Evolutionary conservation across 805 yeast species (phyloP).

Genomic region (Phaffomyces thermotolerans): DNA sequence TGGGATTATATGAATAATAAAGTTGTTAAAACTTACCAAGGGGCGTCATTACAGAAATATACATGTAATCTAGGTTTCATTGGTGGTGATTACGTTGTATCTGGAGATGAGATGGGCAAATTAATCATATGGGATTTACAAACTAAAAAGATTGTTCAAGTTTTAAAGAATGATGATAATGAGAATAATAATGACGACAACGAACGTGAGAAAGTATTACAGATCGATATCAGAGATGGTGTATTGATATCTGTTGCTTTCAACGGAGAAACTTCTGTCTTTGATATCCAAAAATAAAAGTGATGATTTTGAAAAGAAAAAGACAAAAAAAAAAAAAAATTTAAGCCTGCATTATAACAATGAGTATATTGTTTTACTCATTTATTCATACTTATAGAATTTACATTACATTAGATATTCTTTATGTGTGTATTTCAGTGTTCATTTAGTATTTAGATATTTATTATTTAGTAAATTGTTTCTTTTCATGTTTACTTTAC

Average conservation of each 20-base stretch:
- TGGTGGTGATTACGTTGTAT: slow-evolving; percentile 37
- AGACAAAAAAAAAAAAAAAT: too few relatives aligned
- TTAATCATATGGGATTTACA: slow-evolving; percentile 65
- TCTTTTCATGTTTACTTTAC: too few relatives aligned
- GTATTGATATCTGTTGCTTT: neutral
- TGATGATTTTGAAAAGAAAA: too few relatives aligned
- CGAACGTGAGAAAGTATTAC: slow-evolving; percentile 38
- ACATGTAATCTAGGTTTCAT: slow-evolving; percentile 48
- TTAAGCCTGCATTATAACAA: too few relatives aligned
- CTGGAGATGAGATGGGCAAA: slow-evolving; percentile 54
- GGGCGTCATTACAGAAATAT: slow-evolving; percentile 36
- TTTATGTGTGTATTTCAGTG: too few relatives aligned
- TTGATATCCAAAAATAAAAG: too few relatives aligned
- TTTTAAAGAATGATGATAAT: slow-evolving; percentile 20
- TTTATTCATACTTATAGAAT: too few relatives aligned
- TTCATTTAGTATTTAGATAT: too few relatives aligned
- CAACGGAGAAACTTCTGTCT: neutral
- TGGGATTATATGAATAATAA: slow-evolving; percentile 85
- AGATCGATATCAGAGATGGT: slow-evolving; percentile 74
- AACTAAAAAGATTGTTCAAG: slow-evolving; percentile 37
- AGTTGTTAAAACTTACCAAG: slow-evolving; percentile 66
- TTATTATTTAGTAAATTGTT: too few relatives aligned
- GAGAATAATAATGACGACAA: too few relatives aligned
- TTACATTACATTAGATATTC: too few relatives aligned
- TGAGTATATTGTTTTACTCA: too few relatives aligned